Percentiles rank a stretch among this genome's conserved stretches.
These are phyloP conservation scores for Beauveria bassiana DNA, from an alignment of 2,329 filamentous ascomycete species.

Conservation along the genomic window DNA sequence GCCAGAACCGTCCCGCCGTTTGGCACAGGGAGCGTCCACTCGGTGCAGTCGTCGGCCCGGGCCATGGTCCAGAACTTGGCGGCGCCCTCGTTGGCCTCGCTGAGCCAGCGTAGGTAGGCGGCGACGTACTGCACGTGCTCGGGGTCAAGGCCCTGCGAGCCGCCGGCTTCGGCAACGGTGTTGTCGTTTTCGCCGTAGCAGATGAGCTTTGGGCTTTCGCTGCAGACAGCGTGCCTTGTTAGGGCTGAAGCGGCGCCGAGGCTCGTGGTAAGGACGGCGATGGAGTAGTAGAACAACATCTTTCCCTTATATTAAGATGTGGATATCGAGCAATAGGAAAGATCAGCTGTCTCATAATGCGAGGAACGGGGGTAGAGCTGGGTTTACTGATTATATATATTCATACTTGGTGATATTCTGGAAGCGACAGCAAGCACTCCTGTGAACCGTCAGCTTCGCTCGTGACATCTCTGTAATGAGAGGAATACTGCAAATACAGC, in stretches of 20 bases:
- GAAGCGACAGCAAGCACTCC: too few species aligned
- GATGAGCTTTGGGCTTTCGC: not conserved
- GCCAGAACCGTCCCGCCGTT: constrained; percentile 14
- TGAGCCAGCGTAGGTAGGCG: constrained; percentile 14
- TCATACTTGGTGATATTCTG: too few species aligned
- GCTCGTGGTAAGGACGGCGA: not conserved
- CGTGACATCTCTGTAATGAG: too few species aligned
- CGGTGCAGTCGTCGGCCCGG: constrained; percentile 15
- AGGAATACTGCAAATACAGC: too few species aligned
- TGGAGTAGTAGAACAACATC: not conserved
- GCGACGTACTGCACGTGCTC: constrained; percentile 16
- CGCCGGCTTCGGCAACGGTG: not conserved
- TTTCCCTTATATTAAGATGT: not conserved
- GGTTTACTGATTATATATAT: too few species aligned
- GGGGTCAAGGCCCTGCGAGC: not conserved
- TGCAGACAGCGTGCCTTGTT: not conserved
- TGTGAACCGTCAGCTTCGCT: too few species aligned
- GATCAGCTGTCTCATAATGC: too few species aligned
- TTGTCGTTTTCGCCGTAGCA: not conserved
- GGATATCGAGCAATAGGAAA: too few species aligned
- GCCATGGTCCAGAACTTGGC: constrained; percentile 15
- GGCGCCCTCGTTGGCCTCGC: constrained; percentile 2
- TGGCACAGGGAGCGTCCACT: constrained; percentile 17
- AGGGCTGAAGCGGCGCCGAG: not conserved
- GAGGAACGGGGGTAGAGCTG: too few species aligned